A percentile compares a stretch with the other conserved stretches of the same genome.
These are phyloP conservation scores for Zymoseptoria brevis DNA, from an alignment of 2,329 filamentous ascomycete genomes.

Conservation along the genomic window DNA sequence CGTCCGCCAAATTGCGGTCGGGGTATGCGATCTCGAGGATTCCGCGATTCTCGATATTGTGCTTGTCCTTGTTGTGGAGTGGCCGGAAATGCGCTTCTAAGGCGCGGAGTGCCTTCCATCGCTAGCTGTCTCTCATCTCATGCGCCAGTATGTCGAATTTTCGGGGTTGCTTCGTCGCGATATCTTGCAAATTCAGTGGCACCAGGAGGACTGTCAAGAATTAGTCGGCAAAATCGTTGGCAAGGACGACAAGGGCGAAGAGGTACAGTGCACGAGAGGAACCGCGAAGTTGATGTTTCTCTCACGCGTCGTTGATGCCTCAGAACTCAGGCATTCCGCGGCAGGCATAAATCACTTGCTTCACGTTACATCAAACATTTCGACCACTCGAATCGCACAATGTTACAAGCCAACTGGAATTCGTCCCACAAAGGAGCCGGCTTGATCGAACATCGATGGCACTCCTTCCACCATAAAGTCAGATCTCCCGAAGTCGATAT, in stretches of 20 bases:
- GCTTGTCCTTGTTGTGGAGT: slow-evolving; percentile 47
- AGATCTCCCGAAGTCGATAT: background rate
- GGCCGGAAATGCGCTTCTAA: slow-evolving; percentile 73
- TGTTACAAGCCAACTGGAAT: background rate
- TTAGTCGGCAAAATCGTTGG: background rate
- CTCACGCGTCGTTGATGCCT: background rate
- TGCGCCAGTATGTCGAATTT: background rate
- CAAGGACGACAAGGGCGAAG: too few relatives aligned
- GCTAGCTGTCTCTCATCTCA: slow-evolving; percentile 4
- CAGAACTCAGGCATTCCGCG: background rate
- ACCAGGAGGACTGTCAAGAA: background rate
- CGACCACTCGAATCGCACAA: background rate
- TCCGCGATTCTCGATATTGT: slow-evolving; percentile 4
- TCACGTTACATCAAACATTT: background rate
- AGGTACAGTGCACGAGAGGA: background rate
- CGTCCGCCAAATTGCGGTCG: slow-evolving; percentile 7
- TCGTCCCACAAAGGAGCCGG: background rate
- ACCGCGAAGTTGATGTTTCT: background rate
- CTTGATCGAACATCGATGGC: background rate
- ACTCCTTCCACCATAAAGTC: background rate
- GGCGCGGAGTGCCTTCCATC: slow-evolving; percentile 75
- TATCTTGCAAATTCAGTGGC: background rate
- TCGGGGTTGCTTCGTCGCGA: background rate
- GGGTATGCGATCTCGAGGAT: background rate
- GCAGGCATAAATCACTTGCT: background rate